Percentiles rank a stretch among this genome's conserved stretches.
phyloP scores from a whole-genome alignment of 2,329 filamentous ascomycete species.

The Dactylella cylindrospora region DNA sequence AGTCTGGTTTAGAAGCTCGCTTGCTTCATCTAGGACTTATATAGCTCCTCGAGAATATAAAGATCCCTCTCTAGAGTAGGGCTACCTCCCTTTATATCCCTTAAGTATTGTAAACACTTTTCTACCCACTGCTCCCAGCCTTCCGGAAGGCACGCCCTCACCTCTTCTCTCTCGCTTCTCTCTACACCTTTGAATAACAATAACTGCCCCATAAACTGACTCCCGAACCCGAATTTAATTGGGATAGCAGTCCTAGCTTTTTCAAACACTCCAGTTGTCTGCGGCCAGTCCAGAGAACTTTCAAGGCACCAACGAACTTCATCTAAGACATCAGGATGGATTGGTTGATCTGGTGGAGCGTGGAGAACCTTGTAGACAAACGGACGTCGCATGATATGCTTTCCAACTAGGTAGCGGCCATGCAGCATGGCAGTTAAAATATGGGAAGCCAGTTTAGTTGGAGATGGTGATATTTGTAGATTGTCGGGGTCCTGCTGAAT shows the following conservation, averaged over 20 bases:
- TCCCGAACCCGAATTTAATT: slow-evolving; percentile 39
- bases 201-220: slow-evolving; percentile 41
- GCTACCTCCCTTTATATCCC: slow-evolving; percentile 33
- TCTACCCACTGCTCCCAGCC: slow-evolving; percentile 37
- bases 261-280: slow-evolving; percentile 40
- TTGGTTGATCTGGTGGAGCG: slow-evolving; percentile 12
- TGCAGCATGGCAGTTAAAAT: slow-evolving; percentile 39
- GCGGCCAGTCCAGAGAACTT: slow-evolving; percentile 35
- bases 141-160: slow-evolving; percentile 24
- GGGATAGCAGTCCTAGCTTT: slow-evolving; percentile 34
- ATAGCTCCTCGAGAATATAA: slow-evolving; percentile 29
- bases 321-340: slow-evolving; percentile 30
- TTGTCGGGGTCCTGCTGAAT: slow-evolving; percentile 51
- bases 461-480: slow-evolving; percentile 16
- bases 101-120: slow-evolving; percentile 26
- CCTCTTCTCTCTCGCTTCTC: slow-evolving; percentile 23
- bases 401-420: slow-evolving; percentile 33
- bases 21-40: slow-evolving; percentile 6
- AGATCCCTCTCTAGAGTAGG: slow-evolving; percentile 32
- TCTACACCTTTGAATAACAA: slow-evolving; percentile 35
- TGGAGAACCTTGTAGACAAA: slow-evolving; percentile 39
- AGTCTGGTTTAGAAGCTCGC: too few species aligned
- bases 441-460: slow-evolving; percentile 31
- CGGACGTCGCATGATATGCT: slow-evolving; percentile 38
- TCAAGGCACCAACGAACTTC: slow-evolving; percentile 39